Base-by-base conservation (phyloP, 352 stramenopile genomes). In the Thraustochytrium sp. region DNA sequence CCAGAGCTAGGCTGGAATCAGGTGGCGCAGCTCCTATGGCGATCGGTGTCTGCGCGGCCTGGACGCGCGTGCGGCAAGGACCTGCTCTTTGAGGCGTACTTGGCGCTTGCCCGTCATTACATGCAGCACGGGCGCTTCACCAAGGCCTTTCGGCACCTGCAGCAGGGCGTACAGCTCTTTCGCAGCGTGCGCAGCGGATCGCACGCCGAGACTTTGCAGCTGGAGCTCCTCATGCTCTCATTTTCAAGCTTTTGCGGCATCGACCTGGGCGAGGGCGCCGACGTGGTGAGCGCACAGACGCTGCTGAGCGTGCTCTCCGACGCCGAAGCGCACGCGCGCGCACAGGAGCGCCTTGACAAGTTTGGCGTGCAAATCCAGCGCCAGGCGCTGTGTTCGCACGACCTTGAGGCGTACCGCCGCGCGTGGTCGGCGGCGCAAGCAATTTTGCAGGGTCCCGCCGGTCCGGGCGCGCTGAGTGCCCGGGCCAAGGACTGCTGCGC, bases 41-140 rank as follows among this genome's bases (percentile, higher is more conserved):
- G 59, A 11, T 55, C 59, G 16, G 59, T 72, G 3, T 72, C 59
- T 29, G 46, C 42, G 40, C 59, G 59, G 11, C 59, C 59, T 11
- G 13, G 59, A 4, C 59, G 59, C 59, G 59, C 42, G 21, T 72
- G 59, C 36, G n/a, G 59, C 21, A 11, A 26, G 21, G 59, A 72
- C 36, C 59, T 72, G 42, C 59, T 72, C 59, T 72, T 72, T 49
- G 59, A 72, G 59, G 29, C 40, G 40, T 72, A 72, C 59, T 29
- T 72, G 26, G 29, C 59, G 34, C 59, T 72, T 46, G 59, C 59
- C 59, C 42, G 46, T 21, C 26, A 72, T 26, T 72, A 42, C 36
- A 31, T 31, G 11, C n/a, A 13, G 40, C 59, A 72, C 9, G 59
- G 59, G 2, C 21, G 59, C 13, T 72, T 72, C 26, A 72, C 59